A percentile compares a stretch with the other conserved stretches of the same genome.
phyloP scores from a whole-genome alignment of 495 filamentous ascomycete genomes.

The Aspergillus egyptiacus region DNA sequence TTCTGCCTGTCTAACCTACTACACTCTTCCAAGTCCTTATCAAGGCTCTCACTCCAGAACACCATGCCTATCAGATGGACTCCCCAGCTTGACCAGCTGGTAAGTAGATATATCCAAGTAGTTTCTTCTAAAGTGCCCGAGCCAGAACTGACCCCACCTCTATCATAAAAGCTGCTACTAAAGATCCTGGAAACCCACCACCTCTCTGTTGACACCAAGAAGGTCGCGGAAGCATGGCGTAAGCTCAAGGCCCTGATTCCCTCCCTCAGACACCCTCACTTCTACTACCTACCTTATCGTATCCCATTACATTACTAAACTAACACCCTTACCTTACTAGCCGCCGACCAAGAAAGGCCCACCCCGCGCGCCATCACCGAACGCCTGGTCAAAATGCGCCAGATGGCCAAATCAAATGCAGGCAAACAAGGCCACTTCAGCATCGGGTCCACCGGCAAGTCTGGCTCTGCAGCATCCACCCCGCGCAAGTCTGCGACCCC shows the following conservation, averaged over 20 bases:
- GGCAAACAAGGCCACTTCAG: conserved; percentile 9
- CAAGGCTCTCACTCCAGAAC: not conserved
- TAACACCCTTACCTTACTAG: conserved; percentile 15
- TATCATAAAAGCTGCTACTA: conserved; percentile 36
- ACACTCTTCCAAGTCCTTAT: not conserved
- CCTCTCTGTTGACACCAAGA: conserved; percentile 32
- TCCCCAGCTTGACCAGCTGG: conserved; percentile 35
- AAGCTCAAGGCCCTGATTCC: conserved; percentile 18
- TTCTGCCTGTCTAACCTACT: not conserved
- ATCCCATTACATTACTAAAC: no score
- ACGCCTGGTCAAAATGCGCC: conserved; percentile 39
- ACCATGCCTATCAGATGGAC: conserved; percentile 41
- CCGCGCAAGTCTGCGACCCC: not conserved
- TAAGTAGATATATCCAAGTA: no score
- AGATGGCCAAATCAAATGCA: conserved; percentile 14
- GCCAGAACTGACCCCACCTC: not conserved
- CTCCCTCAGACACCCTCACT: not conserved
- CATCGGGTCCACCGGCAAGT: conserved; percentile 7
- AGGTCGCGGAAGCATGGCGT: conserved; percentile 42
- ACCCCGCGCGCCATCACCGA: conserved; percentile 47
- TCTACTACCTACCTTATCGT: not conserved
- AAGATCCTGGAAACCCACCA: conserved; percentile 44
- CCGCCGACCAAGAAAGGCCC: conserved; percentile 22
- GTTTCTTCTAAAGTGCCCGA: not conserved
- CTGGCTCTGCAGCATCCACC: conserved; percentile 4